phyloP scores from a whole-genome alignment of 306 rosid genomes.

The Sesbania bispinosa region DNA sequence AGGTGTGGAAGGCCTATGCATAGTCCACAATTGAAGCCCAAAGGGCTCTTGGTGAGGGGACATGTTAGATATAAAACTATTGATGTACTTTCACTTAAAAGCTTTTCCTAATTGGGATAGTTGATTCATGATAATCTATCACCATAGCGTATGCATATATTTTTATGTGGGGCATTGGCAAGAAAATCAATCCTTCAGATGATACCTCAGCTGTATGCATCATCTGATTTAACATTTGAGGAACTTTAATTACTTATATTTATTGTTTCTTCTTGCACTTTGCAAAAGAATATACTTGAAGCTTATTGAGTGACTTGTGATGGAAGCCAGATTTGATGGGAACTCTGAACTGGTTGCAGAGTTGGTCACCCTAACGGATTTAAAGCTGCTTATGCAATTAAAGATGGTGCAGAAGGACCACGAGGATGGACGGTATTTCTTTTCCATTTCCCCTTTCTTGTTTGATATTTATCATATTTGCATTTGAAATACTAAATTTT shows the following conservation, averaged over 20 bases:
- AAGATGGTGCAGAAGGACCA: constrained; percentile 96
- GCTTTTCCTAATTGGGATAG: too few species aligned
- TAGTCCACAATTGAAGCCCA: too few species aligned
- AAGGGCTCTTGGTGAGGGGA: too few species aligned
- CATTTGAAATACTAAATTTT: background rate
- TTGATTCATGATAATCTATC: too few species aligned
- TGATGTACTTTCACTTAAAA: too few species aligned
- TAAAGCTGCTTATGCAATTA: constrained; percentile 90
- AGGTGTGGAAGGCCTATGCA: too few species aligned
- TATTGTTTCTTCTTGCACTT: constrained; percentile 14
- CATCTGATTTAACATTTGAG: background rate
- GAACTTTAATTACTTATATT: background rate
- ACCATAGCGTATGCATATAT: background rate
- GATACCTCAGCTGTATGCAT: background rate
- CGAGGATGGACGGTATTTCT: constrained; percentile 89
- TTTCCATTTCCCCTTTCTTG: background rate
- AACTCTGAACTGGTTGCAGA: constrained; percentile 95
- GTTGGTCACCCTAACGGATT: constrained; percentile 80
- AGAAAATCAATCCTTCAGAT: background rate
- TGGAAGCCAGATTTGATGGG: constrained; percentile 99
- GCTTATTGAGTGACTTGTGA: constrained; percentile 56
- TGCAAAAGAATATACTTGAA: constrained; percentile 33
- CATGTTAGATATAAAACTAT: too few species aligned
- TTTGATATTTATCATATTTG: background rate
- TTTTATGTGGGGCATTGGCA: background rate